Base-by-base conservation (phyloP, 768 basidiomycete species). In the Rhizopogon vulgaris region DNA sequence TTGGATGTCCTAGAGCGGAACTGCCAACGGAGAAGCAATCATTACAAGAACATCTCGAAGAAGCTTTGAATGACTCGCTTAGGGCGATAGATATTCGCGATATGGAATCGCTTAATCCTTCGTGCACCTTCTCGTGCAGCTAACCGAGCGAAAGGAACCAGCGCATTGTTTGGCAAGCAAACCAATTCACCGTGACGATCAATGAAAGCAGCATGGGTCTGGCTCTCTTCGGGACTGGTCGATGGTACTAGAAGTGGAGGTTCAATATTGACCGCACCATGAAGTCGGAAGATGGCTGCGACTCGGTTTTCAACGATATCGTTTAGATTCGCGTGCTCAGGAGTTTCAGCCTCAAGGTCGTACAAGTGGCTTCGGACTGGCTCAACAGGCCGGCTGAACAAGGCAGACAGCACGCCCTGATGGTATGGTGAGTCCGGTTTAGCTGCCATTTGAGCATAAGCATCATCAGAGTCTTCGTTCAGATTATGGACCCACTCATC, bases 261-360 rank as follows among this genome's bases (percentile, higher is more conserved):
- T 58, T 90, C 88, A 68, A 86, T 85, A 56, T 93, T 83, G 1
- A 95, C 82, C 3, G 94, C 94, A 6, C 94, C 94, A 61, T 94
- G 94, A 4, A 94, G 76, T 36, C 85, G 81, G 67, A 95, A 94
- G 15, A 94, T 83, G 2, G 84, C 72, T 3, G 79, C 74, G 4
- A 96, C 71, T 15, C 83, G 82, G 45, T 94, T 89, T 55, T 86
- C 78, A 5, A 94, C 89, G 3, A 85, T 81, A 10, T 82, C 79
- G 58, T 83, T 87, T 58, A 94, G 64, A 18, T 82, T 75, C 6
- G 83, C 74, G 67, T 90, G 79, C 62, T 89, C 85, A 4, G 85
- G 82, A 18, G 80, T 69, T 56, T 85, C 83, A 5, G 76, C 72
- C 52, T 87, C 83, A 39, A 75, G 70, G 55, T 94, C 90, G 59